These are phyloP conservation scores for Barnettozyma sp. DNA, from an alignment of 805 yeast species.

Conservation along the genomic window DNA sequence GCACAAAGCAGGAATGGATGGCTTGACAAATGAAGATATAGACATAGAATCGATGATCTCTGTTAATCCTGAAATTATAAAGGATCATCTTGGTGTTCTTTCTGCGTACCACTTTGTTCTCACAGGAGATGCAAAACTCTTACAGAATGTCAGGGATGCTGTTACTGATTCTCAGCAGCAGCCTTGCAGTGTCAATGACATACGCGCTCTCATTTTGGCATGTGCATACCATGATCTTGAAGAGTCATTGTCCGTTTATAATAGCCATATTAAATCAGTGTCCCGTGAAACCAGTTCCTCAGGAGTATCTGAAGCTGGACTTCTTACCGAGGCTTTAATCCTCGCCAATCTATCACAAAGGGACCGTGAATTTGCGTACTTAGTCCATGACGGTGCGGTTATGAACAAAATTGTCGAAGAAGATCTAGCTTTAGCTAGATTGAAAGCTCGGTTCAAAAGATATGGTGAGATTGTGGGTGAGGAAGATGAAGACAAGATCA, in stretches of 20 bases:
- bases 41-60: too few relatives aligned
- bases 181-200: slow-evolving; percentile 21
- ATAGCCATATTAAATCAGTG: slow-evolving; percentile 36
- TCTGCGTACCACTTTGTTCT: slow-evolving; percentile 7
- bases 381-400: slow-evolving; percentile 41
- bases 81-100: not conserved
- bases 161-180: too few relatives aligned
- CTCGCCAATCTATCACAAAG: slow-evolving; percentile 35
- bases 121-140: not conserved
- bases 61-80: not conserved
- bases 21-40: too few relatives aligned
- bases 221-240: slow-evolving; percentile 34
- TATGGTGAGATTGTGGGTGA: slow-evolving; percentile 47
- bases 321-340: slow-evolving; percentile 41
- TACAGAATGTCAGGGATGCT: not conserved
- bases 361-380: slow-evolving; percentile 49
- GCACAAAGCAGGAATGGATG: too few relatives aligned
- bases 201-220: slow-evolving; percentile 38
- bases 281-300: slow-evolving; percentile 28
- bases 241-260: slow-evolving; percentile 37
- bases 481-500: slow-evolving; percentile 29
- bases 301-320: slow-evolving; percentile 36
- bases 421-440: slow-evolving; percentile 33
- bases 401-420: slow-evolving; percentile 32
- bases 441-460: slow-evolving; percentile 38